phyloP scores from a whole-genome alignment of 1,139 yeast species.

The Suhomyces panamericanus region DNA sequence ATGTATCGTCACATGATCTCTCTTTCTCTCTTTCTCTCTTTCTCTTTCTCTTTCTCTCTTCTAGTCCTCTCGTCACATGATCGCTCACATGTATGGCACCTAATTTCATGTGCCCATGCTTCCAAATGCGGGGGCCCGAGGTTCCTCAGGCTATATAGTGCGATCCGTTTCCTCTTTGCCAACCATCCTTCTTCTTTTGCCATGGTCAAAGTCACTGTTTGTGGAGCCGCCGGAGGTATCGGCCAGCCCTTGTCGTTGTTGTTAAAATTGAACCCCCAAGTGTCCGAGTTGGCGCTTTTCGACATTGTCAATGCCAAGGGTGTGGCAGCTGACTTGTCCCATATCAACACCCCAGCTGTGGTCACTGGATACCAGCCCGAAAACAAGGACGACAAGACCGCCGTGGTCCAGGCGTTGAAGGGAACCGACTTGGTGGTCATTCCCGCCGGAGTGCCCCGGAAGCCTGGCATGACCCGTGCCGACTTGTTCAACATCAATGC shows the following conservation, averaged over 20 bases:
- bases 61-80: no score
- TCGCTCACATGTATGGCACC: no score
- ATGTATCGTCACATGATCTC: no score
- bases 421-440: conserved; percentile 63
- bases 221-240: conserved; percentile 82
- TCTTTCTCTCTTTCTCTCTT: no score
- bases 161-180: not conserved
- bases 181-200: no score
- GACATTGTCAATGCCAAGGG: conserved; percentile 72
- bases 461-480: conserved; percentile 80
- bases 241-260: conserved; percentile 74
- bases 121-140: conserved; percentile 8
- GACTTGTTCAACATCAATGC: conserved; percentile 76
- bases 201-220: conserved; percentile 68
- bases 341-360: conserved; percentile 60
- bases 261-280: conserved; percentile 55
- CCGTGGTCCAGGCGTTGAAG: conserved; percentile 49
- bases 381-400: conserved; percentile 47
- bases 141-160: conserved; percentile 5
- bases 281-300: conserved; percentile 58
- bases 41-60: no score
- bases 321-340: conserved; percentile 73
- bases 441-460: conserved; percentile 84
- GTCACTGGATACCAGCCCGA: conserved; percentile 59
- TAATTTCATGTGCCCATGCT: not conserved